Evolutionary conservation across 495 filamentous ascomycete species (phyloP).

Genomic region (Trichoderma parareesei): DNA sequence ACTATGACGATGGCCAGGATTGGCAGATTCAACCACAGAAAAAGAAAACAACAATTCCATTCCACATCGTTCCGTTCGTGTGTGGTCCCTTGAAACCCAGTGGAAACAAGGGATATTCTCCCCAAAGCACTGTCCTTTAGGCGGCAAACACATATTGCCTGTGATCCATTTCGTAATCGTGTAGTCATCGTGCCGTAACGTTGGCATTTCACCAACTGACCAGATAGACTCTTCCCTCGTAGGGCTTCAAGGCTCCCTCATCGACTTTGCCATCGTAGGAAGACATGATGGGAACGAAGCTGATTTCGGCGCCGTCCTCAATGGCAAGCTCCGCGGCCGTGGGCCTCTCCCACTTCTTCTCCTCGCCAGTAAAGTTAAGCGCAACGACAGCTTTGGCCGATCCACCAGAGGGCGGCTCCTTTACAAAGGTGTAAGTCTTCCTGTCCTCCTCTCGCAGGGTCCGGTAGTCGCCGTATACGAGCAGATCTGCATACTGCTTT

Average conservation of each 20-base stretch:
- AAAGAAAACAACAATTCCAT: too few species aligned
- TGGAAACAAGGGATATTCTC: too few species aligned
- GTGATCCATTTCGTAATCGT: too few species aligned
- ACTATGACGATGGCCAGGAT: background rate
- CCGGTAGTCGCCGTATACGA: slow-evolving; percentile 55
- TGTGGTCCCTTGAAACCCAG: too few species aligned
- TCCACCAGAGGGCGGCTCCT: slow-evolving; percentile 16
- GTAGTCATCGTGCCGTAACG: background rate
- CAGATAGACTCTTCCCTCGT: slow-evolving; percentile 1
- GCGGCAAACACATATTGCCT: too few species aligned
- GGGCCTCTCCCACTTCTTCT: slow-evolving; percentile 1
- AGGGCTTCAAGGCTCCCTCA: background rate
- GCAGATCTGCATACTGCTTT: slow-evolving; percentile 44
- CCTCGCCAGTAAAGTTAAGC: slow-evolving; percentile 19
- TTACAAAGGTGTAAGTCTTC: slow-evolving; percentile 19
- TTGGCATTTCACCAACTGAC: background rate
- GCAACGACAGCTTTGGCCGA: slow-evolving; percentile 19
- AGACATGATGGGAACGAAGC: background rate
- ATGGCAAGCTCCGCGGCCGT: background rate
- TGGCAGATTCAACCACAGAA: background rate
- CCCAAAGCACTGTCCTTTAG: too few species aligned
- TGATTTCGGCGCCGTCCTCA: background rate
- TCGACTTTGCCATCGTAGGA: background rate
- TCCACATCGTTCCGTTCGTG: too few species aligned
- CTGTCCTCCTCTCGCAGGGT: slow-evolving; percentile 19